Evolutionary conservation across 2,329 filamentous ascomycete species (phyloP).

Genomic region (Monosporascus cannonballus): DNA sequence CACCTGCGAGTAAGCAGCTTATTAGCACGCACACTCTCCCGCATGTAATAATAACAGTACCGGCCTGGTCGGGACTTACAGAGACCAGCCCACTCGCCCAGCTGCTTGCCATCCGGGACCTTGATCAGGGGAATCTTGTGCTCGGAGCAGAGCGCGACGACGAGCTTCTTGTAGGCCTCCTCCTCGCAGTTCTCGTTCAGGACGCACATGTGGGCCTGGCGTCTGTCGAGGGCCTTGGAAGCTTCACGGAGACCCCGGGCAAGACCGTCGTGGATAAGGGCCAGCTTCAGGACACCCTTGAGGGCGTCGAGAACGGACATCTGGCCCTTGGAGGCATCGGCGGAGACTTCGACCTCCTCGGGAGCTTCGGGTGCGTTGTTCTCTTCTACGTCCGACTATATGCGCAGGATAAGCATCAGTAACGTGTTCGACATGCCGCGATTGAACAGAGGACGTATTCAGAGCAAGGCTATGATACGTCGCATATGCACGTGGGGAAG

Average conservation of each 20-base stretch:
- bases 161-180: constrained; percentile 99
- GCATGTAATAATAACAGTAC: not conserved
- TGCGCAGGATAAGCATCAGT: constrained; percentile 10
- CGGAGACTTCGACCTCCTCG: constrained; percentile 93
- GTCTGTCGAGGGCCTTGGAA: constrained; percentile 96
- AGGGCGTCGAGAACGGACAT: constrained; percentile 98
- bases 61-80: constrained; percentile 61
- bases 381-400: constrained; percentile 99
- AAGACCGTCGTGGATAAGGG: constrained; percentile 98
- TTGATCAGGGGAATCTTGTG: constrained; percentile 99
- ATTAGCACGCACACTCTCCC: constrained; percentile 22
- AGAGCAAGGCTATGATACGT: constrained; percentile 3
- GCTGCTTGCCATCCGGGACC: constrained; percentile 98
- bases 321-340: constrained; percentile 82
- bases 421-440: constrained; percentile 10
- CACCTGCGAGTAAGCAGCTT: constrained; percentile 51
- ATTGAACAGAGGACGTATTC: constrained; percentile 5
- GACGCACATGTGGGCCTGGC: constrained; percentile 99
- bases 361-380: constrained; percentile 75
- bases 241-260: constrained; percentile 97
- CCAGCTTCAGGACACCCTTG: constrained; percentile 97
- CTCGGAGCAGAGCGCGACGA: constrained; percentile 96
- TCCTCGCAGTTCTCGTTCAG: constrained; percentile 99
- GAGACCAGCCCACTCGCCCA: constrained; percentile 99
- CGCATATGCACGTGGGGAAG: constrained; percentile 1